Evolutionary conservation across 306 rosid genomes (phyloP).

Genomic region (Neltuma alba): DNA sequence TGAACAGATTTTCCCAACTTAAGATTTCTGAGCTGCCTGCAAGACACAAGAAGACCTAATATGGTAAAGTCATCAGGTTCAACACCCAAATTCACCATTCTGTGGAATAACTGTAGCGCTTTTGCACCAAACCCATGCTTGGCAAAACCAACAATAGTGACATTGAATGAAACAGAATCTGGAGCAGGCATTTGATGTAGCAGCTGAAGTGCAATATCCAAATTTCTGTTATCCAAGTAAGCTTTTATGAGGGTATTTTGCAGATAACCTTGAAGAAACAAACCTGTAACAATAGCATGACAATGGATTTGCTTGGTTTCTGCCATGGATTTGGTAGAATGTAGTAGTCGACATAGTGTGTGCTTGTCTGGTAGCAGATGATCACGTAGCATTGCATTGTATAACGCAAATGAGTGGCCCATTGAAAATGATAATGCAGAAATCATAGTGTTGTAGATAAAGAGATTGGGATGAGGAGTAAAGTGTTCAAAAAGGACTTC

Average conservation of each 20-base stretch:
- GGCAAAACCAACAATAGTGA: conserved; percentile 51
- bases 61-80: conserved; percentile 55
- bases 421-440: conserved; percentile 45
- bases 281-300: conserved; percentile 55
- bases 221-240: conserved; percentile 46
- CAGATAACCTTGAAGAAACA: conserved; percentile 46
- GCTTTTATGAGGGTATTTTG: conserved; percentile 45
- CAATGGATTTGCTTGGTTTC: conserved; percentile 56
- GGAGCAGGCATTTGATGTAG: conserved; percentile 36
- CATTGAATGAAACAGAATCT: conserved; percentile 54
- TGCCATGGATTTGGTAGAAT: conserved; percentile 34
- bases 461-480: conserved; percentile 62
- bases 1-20: conserved; percentile 63
- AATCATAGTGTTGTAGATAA: conserved; percentile 59
- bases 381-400: conserved; percentile 46
- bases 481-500: conserved; percentile 49
- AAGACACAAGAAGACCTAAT: conserved; percentile 54
- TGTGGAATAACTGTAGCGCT: conserved; percentile 43
- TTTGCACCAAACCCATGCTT: conserved; percentile 42
- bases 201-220: conserved; percentile 43
- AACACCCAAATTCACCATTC: conserved; percentile 47
- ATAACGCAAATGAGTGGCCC: conserved; percentile 43
- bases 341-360: conserved; percentile 52
- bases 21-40: conserved; percentile 45
- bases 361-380: conserved; percentile 49